Evolutionary conservation across 106 monocot species (phyloP).

Genomic region (Apostasia shenzhenica): DNA sequence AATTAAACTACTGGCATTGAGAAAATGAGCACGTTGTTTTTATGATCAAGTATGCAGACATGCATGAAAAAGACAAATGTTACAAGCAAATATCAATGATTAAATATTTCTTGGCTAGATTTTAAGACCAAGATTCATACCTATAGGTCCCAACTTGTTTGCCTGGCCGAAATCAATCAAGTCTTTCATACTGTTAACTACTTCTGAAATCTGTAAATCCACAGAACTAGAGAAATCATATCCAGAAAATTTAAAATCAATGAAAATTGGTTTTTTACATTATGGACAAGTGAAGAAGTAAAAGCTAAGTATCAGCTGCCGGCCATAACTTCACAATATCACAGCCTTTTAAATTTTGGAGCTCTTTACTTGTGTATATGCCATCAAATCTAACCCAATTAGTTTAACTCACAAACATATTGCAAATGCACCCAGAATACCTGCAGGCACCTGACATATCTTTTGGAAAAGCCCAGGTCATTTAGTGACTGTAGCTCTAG

Average conservation of each 20-base stretch:
- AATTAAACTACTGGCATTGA: too few species aligned
- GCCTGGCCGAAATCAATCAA: slow-evolving; percentile 60
- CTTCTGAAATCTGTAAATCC: slow-evolving; percentile 48
- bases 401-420: too few species aligned
- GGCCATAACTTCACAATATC: neutral
- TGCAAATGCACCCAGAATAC: slow-evolving; percentile 10
- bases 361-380: too few species aligned
- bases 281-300: neutral
- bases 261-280: neutral
- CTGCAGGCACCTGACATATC: slow-evolving; percentile 69
- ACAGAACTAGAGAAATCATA: neutral
- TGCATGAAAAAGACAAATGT: neutral
- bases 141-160: slow-evolving; percentile 56
- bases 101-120: neutral
- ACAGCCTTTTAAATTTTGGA: too few species aligned
- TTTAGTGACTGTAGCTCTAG: slow-evolving; percentile 59
- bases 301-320: neutral
- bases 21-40: too few species aligned
- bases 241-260: neutral
- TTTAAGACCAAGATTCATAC: slow-evolving; percentile 21
- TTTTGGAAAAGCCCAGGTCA: slow-evolving; percentile 70
- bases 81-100: neutral
- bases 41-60: neutral
- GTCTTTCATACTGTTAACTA: slow-evolving; percentile 71
- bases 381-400: too few species aligned